A percentile compares a stretch with the other conserved stretches of the same genome.
phyloP scores from a whole-genome alignment of 352 stramenopile genomes.

The Halophytophthora batemanensis region DNA sequence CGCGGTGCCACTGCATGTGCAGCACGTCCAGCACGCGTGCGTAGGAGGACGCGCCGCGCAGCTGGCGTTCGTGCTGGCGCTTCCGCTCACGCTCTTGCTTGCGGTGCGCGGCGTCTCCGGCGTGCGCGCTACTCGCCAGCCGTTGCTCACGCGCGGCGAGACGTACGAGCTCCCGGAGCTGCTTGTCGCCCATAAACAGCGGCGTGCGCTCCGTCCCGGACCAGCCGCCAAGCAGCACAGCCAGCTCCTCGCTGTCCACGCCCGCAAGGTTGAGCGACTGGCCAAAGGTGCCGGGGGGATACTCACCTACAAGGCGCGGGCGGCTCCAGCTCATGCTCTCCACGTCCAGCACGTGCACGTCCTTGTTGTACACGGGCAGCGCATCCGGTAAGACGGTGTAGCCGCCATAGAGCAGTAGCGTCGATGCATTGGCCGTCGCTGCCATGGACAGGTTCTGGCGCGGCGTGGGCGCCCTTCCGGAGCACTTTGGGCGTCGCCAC shows the following conservation, averaged over 20 bases:
- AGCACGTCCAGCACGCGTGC: slow-evolving; percentile 55
- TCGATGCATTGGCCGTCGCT: slow-evolving; percentile 10
- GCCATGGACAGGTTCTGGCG: slow-evolving; percentile 77
- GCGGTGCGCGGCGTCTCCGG: slow-evolving; percentile 17
- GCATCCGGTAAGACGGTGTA: slow-evolving; percentile 48
- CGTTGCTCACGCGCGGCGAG: slow-evolving; percentile 55
- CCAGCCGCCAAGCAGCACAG: slow-evolving; percentile 71
- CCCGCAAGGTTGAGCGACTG: slow-evolving; percentile 36
- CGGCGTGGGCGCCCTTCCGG: slow-evolving; percentile 56
- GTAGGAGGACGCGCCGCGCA: slow-evolving; percentile 51
- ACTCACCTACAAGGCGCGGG: slow-evolving; percentile 65
- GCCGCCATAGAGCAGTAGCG: slow-evolving; percentile 77
- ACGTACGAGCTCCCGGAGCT: slow-evolving; percentile 53
- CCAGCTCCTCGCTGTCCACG: slow-evolving; percentile 35
- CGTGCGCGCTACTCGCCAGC: slow-evolving; percentile 29
- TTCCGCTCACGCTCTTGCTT: slow-evolving; percentile 32
- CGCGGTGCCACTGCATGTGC: slow-evolving; percentile 61
- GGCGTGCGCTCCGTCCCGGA: slow-evolving; percentile 68
- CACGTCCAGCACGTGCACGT: slow-evolving; percentile 67
- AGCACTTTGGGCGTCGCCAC: slow-evolving; percentile 66
- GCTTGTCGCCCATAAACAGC: slow-evolving; percentile 79
- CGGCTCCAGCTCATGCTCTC: slow-evolving; percentile 58
- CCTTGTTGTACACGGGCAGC: slow-evolving; percentile 72
- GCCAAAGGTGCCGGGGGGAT: slow-evolving; percentile 60
- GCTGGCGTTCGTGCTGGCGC: slow-evolving; percentile 33